Evolutionary conservation across 768 basidiomycete genomes (phyloP).

Genomic region (Boletus patriciae): DNA sequence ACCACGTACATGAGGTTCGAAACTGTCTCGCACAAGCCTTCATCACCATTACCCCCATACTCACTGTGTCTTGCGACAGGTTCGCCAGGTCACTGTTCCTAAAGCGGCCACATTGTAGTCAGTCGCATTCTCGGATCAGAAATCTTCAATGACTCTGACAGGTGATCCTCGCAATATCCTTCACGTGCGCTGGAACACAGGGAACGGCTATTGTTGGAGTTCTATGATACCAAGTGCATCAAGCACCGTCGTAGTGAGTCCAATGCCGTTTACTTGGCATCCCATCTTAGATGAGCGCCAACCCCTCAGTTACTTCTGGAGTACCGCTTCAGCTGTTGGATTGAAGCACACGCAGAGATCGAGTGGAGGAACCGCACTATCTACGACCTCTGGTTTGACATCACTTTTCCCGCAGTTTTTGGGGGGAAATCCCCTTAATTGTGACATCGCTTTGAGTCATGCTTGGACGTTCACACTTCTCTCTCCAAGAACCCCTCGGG

Average conservation of each 20-base stretch:
- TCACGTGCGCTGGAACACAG: neutral
- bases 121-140: neutral
- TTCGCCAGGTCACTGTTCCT: neutral
- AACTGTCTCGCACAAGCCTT: neutral
- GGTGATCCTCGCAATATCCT: neutral
- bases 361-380: neutral
- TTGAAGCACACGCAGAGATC: neutral
- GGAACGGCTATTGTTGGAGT: neutral
- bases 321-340: neutral
- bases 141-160: neutral
- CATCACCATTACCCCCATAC: constrained; percentile 2
- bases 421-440: constrained; percentile 1
- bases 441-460: constrained; percentile 9
- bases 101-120: constrained; percentile 8
- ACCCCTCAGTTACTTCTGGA: neutral
- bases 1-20: constrained; percentile 8
- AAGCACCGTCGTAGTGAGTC: constrained; percentile 9
- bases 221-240: neutral
- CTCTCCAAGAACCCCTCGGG: constrained; percentile 13
- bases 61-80: neutral
- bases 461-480: constrained; percentile 8
- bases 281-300: neutral
- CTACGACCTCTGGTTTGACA: neutral
- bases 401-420: neutral
- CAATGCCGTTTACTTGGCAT: neutral